Evolutionary conservation across 306 rosid genomes (phyloP).

Genomic region (Elaeagnus macrophylla): DNA sequence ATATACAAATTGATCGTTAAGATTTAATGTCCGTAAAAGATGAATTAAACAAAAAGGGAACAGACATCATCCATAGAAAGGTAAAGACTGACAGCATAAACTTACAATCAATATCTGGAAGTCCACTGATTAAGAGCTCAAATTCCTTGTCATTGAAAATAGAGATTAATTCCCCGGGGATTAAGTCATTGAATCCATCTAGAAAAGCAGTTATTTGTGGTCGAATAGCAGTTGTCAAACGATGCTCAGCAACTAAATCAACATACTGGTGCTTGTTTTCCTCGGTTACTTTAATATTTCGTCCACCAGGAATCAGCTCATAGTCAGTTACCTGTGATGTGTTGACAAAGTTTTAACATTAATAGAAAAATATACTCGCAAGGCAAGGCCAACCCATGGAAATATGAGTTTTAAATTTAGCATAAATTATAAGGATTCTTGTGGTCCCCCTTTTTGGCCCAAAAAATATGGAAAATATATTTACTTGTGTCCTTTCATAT

Average conservation of each 20-base stretch:
- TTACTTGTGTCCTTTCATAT: slow-evolving; percentile 84
- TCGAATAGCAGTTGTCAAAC: slow-evolving; percentile 87
- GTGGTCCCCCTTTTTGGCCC: no score
- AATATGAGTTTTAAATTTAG: background rate
- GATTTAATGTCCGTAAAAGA: slow-evolving; percentile 10
- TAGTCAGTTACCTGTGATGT: slow-evolving; percentile 78
- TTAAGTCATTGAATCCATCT: slow-evolving; percentile 76
- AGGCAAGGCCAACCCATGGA: no score
- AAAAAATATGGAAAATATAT: slow-evolving; percentile 10
- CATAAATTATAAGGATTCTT: no score
- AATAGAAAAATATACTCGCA: no score
- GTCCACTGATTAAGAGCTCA: slow-evolving; percentile 87
- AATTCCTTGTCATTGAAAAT: slow-evolving; percentile 89
- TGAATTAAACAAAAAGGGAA: background rate
- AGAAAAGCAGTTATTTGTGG: slow-evolving; percentile 91
- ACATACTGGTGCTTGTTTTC: slow-evolving; percentile 91
- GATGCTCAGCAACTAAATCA: slow-evolving; percentile 86
- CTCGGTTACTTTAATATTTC: slow-evolving; percentile 86
- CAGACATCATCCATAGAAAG: slow-evolving; percentile 4
- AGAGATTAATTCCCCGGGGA: slow-evolving; percentile 64
- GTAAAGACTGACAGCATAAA: background rate
- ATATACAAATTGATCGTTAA: slow-evolving; percentile 11
- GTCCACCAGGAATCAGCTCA: slow-evolving; percentile 92
- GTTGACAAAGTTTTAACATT: slow-evolving; percentile 12
- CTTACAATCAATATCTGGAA: slow-evolving; percentile 97